phyloP scores from a whole-genome alignment of 2,329 filamentous ascomycete species.

The Pseudomassariella vexata region DNA sequence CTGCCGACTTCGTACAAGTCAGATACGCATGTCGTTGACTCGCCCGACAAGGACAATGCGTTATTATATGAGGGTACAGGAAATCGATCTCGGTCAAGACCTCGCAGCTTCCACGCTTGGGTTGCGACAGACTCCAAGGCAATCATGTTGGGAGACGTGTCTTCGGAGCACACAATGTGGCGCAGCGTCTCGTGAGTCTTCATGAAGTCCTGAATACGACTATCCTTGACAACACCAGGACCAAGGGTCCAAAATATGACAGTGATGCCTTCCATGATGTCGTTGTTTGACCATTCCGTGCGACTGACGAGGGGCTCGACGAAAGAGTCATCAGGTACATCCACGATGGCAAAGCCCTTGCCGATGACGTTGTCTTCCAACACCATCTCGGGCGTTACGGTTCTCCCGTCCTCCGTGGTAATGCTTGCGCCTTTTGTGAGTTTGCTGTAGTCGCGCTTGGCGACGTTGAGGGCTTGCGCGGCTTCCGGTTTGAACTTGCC shows the following conservation, averaged over 20 bases:
- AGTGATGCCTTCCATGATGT: slow-evolving; percentile 61
- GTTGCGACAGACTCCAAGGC: slow-evolving; percentile 60
- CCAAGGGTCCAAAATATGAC: slow-evolving; percentile 80
- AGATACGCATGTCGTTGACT: slow-evolving; percentile 8
- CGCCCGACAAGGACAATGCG: slow-evolving; percentile 22
- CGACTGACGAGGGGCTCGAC: slow-evolving; percentile 63
- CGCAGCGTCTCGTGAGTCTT: slow-evolving; percentile 50
- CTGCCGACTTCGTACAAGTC: slow-evolving; percentile 32
- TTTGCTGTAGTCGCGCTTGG: slow-evolving; percentile 46
- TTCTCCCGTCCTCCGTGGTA: slow-evolving; percentile 55
- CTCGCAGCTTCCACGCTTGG: slow-evolving; percentile 63
- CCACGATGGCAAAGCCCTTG: slow-evolving; percentile 71
- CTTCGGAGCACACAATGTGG: slow-evolving; percentile 73
- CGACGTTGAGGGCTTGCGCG: slow-evolving; percentile 61
- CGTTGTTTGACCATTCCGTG: slow-evolving; percentile 62
- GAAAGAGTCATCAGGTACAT: slow-evolving; percentile 67
- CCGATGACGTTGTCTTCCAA: slow-evolving; percentile 62
- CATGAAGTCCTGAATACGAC: slow-evolving; percentile 65
- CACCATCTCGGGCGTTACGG: slow-evolving; percentile 83
- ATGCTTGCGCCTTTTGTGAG: slow-evolving; percentile 62
- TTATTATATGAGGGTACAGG: slow-evolving; percentile 63
- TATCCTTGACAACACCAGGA: slow-evolving; percentile 56
- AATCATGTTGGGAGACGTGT: slow-evolving; percentile 71
- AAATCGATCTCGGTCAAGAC: slow-evolving; percentile 71
- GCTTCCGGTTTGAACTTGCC: slow-evolving; percentile 71